Base-by-base conservation (phyloP, 2,329 filamentous ascomycete genomes). In the Xylariomycetidae sp. region DNA sequence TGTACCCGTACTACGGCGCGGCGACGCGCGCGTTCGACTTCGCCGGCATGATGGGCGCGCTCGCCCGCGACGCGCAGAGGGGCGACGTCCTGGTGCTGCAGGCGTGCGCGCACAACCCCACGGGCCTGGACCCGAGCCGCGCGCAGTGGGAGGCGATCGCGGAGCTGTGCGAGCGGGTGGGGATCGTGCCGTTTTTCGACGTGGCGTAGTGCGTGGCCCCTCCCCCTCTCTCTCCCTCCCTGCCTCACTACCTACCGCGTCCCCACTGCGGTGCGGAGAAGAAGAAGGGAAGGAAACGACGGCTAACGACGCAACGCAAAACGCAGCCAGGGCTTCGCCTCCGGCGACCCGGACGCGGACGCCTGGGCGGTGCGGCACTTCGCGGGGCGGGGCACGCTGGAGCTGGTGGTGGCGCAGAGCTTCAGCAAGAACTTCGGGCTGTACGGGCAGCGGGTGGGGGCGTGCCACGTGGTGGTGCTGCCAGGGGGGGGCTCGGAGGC, bases 21-120 rank as follows among this genome's bases (percentile, higher is more conserved):
- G 13, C 31, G 2, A 50, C 39, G 2, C 37, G 33, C 5, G 37
- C 40, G 2, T 26, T 63, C 4, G 46, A 61, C 39, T 56, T 63
- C 26, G 41, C 46, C 3, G 51, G 43, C 22, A 53, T 59, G 47
- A 38, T 49, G 4, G 17, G 25, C 0, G 44, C 45, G 0, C 40
- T 64, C 9, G 37, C 46, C 6, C 23, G 19, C 5, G 36, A 51
- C 4, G 49, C 58, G 1, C 27, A 39, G 8, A 18, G 38, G 5
- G 53, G 53, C 10, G 57, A 60, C 26, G 47, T 59, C 10, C 36
- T 63, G n/a, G 31, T 64, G 5, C 44, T 64, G 5, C 60, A 64
- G 24, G 56, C 53, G 4, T 62, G 56, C 29, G 56, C 56, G 14
- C 61, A 64, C 32, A 64, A 64, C 27, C 60, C 59, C 2, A 62